Evolutionary conservation across 805 yeast genomes (phyloP), one percentile per base, ranked within the genome.

Genomic region (Sugiyamaella valdiviana): DNA sequence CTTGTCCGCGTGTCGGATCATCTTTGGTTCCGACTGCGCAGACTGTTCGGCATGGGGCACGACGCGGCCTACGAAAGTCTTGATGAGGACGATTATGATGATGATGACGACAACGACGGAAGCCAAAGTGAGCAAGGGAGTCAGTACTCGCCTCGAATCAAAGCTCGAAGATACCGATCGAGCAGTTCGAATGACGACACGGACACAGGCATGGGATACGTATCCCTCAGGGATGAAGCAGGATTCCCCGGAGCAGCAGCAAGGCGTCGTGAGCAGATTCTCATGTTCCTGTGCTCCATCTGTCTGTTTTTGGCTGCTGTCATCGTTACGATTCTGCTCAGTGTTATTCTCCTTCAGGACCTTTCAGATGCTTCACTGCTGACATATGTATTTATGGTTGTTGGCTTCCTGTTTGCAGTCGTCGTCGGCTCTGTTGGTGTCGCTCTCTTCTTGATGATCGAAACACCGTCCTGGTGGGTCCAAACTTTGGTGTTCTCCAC

Each of bases 241-340:
- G 49, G 44, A 12, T 37, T 19, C 24, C 24, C 24, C 10, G 39
- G 39, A 36, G 39, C 21, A 12, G 19, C 19, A 17, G 24, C 24
- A n/a, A n/a, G n/a, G 20, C 42, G 42, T 19, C 73, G 75, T 47
- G 79, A 75, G 55, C 59, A 62, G 16, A 71, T 77, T 6, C 49
- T 77, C 26, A 57, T 74, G 1, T 70, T 75, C 39, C 53, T 77
- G n/a, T 75, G 77, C 21, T 52, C 73, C 35, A 52, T 72, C 2
- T 61, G 71, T 15, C 62, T 72, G 39, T 57, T 69, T 17, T 36
- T 73, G 6, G 65, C 82, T 2, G 57, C 73, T 1, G 56, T 74
- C 16, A 59, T 72, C 9, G 68, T 75, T 1, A 71, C 72, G 14
- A 64, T 74, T 22, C 70, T 80, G 1, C 55, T 74, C 14, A 77